Base-by-base conservation (phyloP, 352 stramenopile species). In the Globisporangium alternatum region DNA sequence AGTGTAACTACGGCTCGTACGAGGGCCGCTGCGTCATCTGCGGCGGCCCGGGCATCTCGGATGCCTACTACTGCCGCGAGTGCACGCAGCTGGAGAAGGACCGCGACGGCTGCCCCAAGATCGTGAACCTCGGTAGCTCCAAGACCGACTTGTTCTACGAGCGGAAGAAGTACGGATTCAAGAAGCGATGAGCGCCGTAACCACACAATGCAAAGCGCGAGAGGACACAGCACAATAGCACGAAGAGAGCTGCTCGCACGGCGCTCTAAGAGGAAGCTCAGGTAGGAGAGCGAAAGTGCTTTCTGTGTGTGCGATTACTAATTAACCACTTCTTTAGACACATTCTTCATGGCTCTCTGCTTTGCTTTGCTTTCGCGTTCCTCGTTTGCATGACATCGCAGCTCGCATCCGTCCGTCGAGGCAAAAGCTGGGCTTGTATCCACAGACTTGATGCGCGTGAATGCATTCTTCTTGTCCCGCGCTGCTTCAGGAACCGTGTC, bases 31-130 rank as follows among this genome's bases (percentile, higher is more conserved):
- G 98, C 76, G 95, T 99, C 25, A 98, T 99, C 61, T 99, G 98
- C 76, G 97, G 97, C 45, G 97, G 96, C 8, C 78, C 88, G 0
- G 98, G 97, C 56, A 98, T 99, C 56, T 99, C 95, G 22, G 97
- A 99, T 82, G 98, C 97, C 19, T 99, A 99, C 75, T 99, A 99
- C 80, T 99, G 98, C 81, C 88, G 96, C 66, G 97, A 99, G 71
- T 99, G 98, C 78, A 98, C 96, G 45, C 93, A 99, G 68, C 78
- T 98, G 62, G 97, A 98, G 68, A 98, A 98, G 64, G 90, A 98
- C 71, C 79, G 97, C 59, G 97, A 99, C 78, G 98, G 98, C 17
- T 99, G 98, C 77, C 98, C 98, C 8, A 99, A 99, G 82, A 99
- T 99, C 72, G 97, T 99, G 6, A 99, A 99, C 71, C 69, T 98